Evolutionary conservation across 805 yeast genomes (phyloP), one percentile per base, ranked within the genome.

Genomic region (Metschnikowia orientalis): DNA sequence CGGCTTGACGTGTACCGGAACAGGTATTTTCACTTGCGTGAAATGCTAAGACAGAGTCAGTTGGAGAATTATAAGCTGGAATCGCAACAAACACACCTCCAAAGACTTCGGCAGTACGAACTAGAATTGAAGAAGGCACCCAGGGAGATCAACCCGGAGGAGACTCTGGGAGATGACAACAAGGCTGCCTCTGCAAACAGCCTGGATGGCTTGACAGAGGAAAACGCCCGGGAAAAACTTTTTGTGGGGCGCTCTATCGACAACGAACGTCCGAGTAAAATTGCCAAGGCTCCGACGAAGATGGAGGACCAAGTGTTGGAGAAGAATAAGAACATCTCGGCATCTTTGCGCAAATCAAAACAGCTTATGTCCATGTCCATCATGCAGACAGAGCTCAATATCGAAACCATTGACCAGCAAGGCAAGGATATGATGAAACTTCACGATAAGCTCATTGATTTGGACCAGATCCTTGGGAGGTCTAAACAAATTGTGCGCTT

Each of bases 331-430:
- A 55, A 60, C 34, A 67, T 75, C 27, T 71, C 78, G 1, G 48
- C 59, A 15, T 59, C 71, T 14, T 54, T 74, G 18, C 75, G 73
- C 45, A 57, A 63, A 5, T 66, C 78, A 0, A 61, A 70, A 35
- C 69, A 69, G 27, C 48, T 75, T 40, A 55, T 75, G 57, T 63
- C 71, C 26, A 61, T 75, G 16, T 63, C 77, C 0, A 57, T 73
- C 2, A 44, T 75, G 40, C 75, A 75, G 35, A 67, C 74, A 8
- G 79, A 74, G 37, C 54, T 71, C 35, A 72, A 72, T 40, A 53
- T 72, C 5, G 69, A 70, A 26, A 63, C 72, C 4, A 47, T 75
- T 6, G 69, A 69, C 21, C 65, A 61, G 28, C 77, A 76, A 19
- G 57, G 74, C 0, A 50, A 61, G 18, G 69, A 67, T 23, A 51